Base-by-base conservation (phyloP, 1,139 yeast genomes). In the Eremothecium cymbalariae region DNA sequence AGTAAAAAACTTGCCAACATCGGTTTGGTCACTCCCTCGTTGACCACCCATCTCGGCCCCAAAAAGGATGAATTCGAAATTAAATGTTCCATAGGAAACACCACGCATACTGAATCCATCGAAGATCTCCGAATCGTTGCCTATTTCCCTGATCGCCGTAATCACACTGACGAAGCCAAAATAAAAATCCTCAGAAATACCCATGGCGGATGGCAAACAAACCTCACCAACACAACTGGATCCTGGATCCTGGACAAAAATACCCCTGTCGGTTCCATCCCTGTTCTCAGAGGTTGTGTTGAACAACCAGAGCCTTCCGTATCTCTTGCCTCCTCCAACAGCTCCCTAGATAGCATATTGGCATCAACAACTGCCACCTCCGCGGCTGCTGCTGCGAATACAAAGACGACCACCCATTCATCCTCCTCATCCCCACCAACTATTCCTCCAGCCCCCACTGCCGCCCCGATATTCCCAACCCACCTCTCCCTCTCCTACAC, bases 11-110 rank as follows among this genome's bases (percentile, higher is more conserved):
- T 27, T 53, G 32, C 41, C 44, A 53, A 45, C 32, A 46, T 70
- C 14, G 93, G 90, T 0, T 53, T 76, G 7, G 68, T 85, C 2
- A 68, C 65, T 19, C 72, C 78, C 2, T 83, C 77, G 33, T 68
- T 76, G 38, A 67, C 67, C 36, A 70, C 74, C 3, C 79, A 76
- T 0, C 59, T 82, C 21, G 95, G 95, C 0, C 47, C 59, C 1
- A 58, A 65, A 24, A 60, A 64, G 30, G 78, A 81, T 51, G 95
- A 85, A 53, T 86, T 86, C 58, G 95, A 86, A 54, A 67, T 85
- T 12, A 67, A 69, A 11, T 56, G 86, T 4, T 68, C 69, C 46
- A 66, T 85, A 1, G 64, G 67, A 24, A 66, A 70, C 38, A 64
- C 69, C 28, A 65, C 68, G 18, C 59, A 62, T 9, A 78, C 78